Base-by-base conservation (phyloP, 768 basidiomycete genomes). In the Pleurotus eryngii region DNA sequence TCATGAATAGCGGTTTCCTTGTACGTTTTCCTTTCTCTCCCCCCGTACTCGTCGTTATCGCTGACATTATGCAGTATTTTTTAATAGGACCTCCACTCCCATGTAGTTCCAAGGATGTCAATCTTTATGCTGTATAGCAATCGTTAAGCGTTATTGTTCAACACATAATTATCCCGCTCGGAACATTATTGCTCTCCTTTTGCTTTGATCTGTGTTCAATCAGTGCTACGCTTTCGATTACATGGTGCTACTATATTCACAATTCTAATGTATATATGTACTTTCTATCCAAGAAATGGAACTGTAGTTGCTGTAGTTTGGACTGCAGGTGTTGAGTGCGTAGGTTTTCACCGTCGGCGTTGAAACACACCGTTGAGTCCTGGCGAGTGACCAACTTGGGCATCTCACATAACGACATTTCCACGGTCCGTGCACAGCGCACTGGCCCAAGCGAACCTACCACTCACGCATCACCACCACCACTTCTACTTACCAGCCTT, bases 351-450 rank as follows among this genome's bases (percentile, higher is more conserved):
- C 20, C 15, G 43, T 22, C 6, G 43, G 43, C 43, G 43, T 45
- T 17, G 43, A 45, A 22, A 45, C 43, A 45, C 20, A n/a, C n/a
- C 43, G 43, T 6, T 17, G 43, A 45, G 43, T 35, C 30, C 30
- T 17, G 43, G 43, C 17, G 43, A n/a, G 11, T 17, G 43, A 22
- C 43, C 43, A 45, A 17, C 43, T 17, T 45, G 20, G 20, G 43
- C 43, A 45, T 22, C 30, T 35, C 30, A 35, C 30, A 35, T 35
- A n/a, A n/a, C 24, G 17, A 39, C 24, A 42, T 53, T 53, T 40
- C 51, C 51, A 54, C 51, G 51, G 20, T 54, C 51, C 18, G 39
- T 37, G 24, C 46, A 48, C 46, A 48, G 46, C 22, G 14, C 24
- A n/a, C n/a, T 45, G 42, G 30, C 30, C 30, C 30, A 35, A 35